Base-by-base conservation (phyloP, 2,329 filamentous ascomycete genomes). In the Apiospora marii region DNA sequence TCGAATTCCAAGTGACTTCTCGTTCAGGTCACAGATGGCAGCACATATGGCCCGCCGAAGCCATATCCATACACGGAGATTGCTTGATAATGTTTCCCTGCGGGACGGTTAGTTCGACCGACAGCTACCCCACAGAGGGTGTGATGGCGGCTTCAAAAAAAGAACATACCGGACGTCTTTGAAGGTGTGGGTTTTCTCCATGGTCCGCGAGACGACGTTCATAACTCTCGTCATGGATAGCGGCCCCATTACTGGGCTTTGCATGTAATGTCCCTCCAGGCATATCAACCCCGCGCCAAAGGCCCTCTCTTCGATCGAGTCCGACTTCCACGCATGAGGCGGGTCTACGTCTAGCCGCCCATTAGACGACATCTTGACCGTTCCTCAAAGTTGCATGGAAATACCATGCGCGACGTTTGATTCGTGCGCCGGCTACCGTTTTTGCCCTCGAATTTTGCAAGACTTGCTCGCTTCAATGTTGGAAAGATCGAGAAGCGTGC, bases 31-130 rank as follows among this genome's bases (percentile, higher is more conserved):
- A 2, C 89, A 89, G 69, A 92, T 87, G 13, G 90, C 89, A 44
- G 89, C 87, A 24, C 85, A 87, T 77, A 92, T 91, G 74, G 91
- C 90, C 72, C 87, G 86, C 41, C 89, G 88, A 73, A 92, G 83
- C 83, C 90, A 91, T 76, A 92, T 88, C 90, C 90, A 92, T 72
- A 92, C 88, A 74, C 88, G 87, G 41, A 92, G 87, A 75, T 92
- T 92, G 73, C 87, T 87, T 5, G 90, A 89, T 51, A 92, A 81
- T 3, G 86, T 85, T 79, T 92, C 90, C 75, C 89, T 91, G 73
- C 19, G 30, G 41, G 30, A 58, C 8, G 2, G 51, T 19, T 8
- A 70, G 53, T 16, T 37, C 68, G 49, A 10, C 37, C 12, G 27
- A 58, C 61, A 69, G 71, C 34, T 67, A 49, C 51, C 6, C 30